A percentile compares a stretch with the other conserved stretches of the same genome.
These are phyloP conservation scores for Dendrothele bispora DNA, from an alignment of 768 basidiomycete species.

Conservation along the genomic window DNA sequence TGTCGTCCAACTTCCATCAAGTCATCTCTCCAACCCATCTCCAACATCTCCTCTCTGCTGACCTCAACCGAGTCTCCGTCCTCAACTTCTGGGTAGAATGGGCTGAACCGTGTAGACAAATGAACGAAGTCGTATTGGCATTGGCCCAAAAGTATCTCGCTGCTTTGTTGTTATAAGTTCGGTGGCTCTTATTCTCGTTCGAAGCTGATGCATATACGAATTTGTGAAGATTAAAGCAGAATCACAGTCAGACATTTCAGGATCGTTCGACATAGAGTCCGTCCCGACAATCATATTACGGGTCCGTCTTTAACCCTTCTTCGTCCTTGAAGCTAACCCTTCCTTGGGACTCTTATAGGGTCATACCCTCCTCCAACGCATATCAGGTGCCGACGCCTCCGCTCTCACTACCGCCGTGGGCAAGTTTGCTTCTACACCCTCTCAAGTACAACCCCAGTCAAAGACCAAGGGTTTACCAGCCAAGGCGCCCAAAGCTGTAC, in stretches of 20 bases:
- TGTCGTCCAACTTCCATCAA: conserved; percentile 32
- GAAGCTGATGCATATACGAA: too few relatives aligned
- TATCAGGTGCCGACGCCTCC: conserved; percentile 78
- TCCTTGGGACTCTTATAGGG: conserved; percentile 68
- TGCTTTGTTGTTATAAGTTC: conserved; percentile 75
- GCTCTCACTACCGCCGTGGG: conserved; percentile 61
- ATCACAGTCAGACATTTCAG: conserved; percentile 76
- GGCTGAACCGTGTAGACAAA: conserved; percentile 89
- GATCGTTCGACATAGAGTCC: conserved; percentile 90
- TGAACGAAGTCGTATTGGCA: conserved; percentile 78
- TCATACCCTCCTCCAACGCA: conserved; percentile 77
- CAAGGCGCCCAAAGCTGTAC: conserved; percentile 15
- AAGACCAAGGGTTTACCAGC: conserved; percentile 43
- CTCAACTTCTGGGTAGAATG: conserved; percentile 94
- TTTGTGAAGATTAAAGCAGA: too few relatives aligned
- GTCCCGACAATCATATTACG: conserved; percentile 84
- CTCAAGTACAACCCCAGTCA: conserved; percentile 44
- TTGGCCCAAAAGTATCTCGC: conserved; percentile 70
- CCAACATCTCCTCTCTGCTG: conserved; percentile 67
- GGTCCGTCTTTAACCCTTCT: too few relatives aligned
- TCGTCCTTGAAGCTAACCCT: too few relatives aligned
- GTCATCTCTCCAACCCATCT: conserved; percentile 73
- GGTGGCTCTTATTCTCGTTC: conserved; percentile 53
- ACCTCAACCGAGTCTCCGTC: conserved; percentile 80
- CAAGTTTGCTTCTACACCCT: conserved; percentile 47